A percentile compares a stretch with the other conserved stretches of the same genome.
Conservation (phyloP, 1,139 yeast genomes). For the Candida smagusa region DNA sequence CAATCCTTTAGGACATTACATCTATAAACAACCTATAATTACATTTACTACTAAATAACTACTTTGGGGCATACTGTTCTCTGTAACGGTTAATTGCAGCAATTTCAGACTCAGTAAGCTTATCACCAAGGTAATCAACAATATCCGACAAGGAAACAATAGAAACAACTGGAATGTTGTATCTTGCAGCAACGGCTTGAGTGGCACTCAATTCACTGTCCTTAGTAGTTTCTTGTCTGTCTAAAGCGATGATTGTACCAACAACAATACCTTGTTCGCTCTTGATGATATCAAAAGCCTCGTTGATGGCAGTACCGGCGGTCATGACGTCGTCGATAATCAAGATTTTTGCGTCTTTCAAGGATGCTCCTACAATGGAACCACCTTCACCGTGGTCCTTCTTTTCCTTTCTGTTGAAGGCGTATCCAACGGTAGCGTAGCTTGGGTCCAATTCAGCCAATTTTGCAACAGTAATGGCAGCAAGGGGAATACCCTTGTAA, state of each 20-base stretch:
- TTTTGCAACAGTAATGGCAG: conserved; percentile 89
- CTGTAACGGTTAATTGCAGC: conserved; percentile 61
- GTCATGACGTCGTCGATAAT: conserved; percentile 97
- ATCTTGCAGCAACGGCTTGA: conserved; percentile 67
- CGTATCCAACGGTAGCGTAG: conserved; percentile 61
- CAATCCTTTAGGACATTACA: too few species aligned
- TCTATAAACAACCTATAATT: too few species aligned
- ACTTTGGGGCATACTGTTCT: conserved; percentile 44
- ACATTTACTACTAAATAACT: not conserved
- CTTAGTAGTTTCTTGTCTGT: conserved; percentile 84
- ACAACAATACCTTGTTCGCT: conserved; percentile 69
- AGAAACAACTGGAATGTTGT: conserved; percentile 77
- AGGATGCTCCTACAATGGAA: conserved; percentile 78
- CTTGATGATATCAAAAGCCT: conserved; percentile 79
- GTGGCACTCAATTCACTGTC: conserved; percentile 75
- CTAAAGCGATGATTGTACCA: conserved; percentile 88
- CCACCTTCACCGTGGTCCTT: conserved; percentile 99
- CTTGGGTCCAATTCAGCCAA: conserved; percentile 87
- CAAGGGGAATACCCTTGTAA: conserved; percentile 93
- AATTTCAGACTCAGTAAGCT: conserved; percentile 53
- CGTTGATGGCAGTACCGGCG: conserved; percentile 97
- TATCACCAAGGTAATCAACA: conserved; percentile 55
- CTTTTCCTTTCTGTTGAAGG: conserved; percentile 86
- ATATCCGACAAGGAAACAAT: conserved; percentile 79
- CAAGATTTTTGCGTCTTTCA: conserved; percentile 68